These are phyloP conservation scores for Tricholomella constricta DNA, from an alignment of 768 basidiomycete species.

Conservation along the genomic window DNA sequence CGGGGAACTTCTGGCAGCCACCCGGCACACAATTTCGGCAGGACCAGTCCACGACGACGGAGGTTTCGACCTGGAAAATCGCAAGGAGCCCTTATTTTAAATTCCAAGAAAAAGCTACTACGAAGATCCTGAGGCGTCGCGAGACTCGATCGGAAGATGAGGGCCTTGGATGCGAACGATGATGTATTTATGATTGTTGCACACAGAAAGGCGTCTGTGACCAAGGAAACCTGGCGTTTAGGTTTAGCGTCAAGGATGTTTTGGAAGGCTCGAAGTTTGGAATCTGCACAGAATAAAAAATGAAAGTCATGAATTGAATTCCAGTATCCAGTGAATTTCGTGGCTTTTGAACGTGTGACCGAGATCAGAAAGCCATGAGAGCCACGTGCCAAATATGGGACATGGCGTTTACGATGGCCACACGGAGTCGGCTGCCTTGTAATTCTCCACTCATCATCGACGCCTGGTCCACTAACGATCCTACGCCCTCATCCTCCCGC, in stretches of 20 bases:
- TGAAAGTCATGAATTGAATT: no score
- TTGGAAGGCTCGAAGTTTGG: background rate
- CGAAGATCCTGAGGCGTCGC: background rate
- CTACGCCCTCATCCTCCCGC: background rate
- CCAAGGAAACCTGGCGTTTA: background rate
- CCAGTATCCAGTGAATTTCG: no score
- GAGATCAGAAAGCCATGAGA: background rate
- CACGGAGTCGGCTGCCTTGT: no score
- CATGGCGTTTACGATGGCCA: background rate
- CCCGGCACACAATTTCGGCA: background rate
- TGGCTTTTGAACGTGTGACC: no score
- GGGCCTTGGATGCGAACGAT: conserved; percentile 4
- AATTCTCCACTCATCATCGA: no score
- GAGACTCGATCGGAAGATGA: background rate
- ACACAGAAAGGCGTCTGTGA: background rate
- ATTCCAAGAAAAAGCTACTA: background rate
- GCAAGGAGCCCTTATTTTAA: background rate
- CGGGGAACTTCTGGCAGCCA: background rate
- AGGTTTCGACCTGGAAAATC: background rate
- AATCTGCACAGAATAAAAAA: no score
- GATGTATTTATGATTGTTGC: conserved; percentile 4
- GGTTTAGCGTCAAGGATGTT: background rate
- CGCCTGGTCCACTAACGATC: no score
- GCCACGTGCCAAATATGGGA: conserved; percentile 4
- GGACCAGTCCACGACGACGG: background rate